Conservation (phyloP, 257 asterid species). For the Solanum chiquidenum region DNA sequence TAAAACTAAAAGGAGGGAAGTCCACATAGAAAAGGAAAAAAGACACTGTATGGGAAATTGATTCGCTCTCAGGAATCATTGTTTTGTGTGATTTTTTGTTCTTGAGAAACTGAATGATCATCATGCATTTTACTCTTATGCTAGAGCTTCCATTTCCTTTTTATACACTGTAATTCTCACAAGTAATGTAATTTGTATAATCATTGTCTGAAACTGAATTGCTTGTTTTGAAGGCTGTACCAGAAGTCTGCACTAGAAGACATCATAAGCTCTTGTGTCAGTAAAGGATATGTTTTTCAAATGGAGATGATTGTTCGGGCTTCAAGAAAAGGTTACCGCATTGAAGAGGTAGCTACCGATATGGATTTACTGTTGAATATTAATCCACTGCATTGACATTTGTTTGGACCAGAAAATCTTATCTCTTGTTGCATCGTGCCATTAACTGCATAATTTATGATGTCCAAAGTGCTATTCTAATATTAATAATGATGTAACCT, state of each 20-base stretch:
- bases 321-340: constrained; percentile 72
- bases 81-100: neutral
- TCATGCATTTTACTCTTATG: neutral
- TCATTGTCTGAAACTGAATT: neutral
- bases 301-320: constrained; percentile 99
- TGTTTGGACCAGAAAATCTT: neutral
- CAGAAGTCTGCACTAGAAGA: constrained; percentile 84
- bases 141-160: neutral
- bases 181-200: neutral
- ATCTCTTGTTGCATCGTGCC: neutral
- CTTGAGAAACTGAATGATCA: neutral
- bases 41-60: neutral
- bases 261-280: constrained; percentile 84
- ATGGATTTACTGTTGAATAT: neutral
- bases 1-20: neutral
- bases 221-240: constrained; percentile 51
- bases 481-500: neutral
- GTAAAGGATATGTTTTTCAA: constrained; percentile 98
- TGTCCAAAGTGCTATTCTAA: neutral
- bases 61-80: neutral
- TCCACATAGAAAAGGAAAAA: neutral
- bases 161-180: neutral
- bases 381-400: neutral
- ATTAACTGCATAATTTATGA: neutral
- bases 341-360: constrained; percentile 66